Conservation (phyloP, 2,329 filamentous ascomycete species). For the Thermothelomyces thermophilus region DNA sequence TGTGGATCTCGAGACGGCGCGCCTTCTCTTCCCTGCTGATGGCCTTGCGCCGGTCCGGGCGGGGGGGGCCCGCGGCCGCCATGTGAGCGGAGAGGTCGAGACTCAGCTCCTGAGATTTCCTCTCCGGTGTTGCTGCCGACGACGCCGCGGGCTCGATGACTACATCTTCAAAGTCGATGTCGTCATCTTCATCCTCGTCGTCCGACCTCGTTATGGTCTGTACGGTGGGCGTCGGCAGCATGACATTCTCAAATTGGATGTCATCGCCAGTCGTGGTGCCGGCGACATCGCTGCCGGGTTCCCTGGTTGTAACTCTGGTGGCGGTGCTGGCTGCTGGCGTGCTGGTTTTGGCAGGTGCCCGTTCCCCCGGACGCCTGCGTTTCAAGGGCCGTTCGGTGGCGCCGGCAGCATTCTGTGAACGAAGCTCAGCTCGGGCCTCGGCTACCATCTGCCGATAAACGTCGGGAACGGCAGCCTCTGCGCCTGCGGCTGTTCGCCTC, state of each 20-base stretch:
- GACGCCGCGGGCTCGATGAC: constrained; percentile 31
- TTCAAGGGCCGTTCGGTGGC: constrained; percentile 35
- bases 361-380: constrained; percentile 34
- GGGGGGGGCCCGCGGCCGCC: constrained; percentile 29
- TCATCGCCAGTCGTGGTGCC: constrained; percentile 31
- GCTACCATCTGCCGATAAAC: constrained; percentile 21
- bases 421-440: constrained; percentile 10
- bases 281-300: too few species aligned
- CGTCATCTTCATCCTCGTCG: constrained; percentile 34
- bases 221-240: constrained; percentile 40
- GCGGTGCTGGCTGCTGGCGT: too few species aligned
- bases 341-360: background rate
- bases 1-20: constrained; percentile 70
- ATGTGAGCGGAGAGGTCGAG: constrained; percentile 47
- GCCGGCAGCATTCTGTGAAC: background rate
- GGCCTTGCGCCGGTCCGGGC: constrained; percentile 42
- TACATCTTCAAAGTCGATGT: constrained; percentile 44
- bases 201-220: constrained; percentile 47
- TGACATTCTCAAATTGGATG: constrained; percentile 46
- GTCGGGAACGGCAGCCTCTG: constrained; percentile 14
- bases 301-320: too few species aligned
- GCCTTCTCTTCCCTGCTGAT: constrained; percentile 48
- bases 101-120: constrained; percentile 35
- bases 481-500: background rate
- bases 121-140: constrained; percentile 19